phyloP scores from a whole-genome alignment of 2,329 filamentous ascomycete species.

The Pleoardoris graminearum region DNA sequence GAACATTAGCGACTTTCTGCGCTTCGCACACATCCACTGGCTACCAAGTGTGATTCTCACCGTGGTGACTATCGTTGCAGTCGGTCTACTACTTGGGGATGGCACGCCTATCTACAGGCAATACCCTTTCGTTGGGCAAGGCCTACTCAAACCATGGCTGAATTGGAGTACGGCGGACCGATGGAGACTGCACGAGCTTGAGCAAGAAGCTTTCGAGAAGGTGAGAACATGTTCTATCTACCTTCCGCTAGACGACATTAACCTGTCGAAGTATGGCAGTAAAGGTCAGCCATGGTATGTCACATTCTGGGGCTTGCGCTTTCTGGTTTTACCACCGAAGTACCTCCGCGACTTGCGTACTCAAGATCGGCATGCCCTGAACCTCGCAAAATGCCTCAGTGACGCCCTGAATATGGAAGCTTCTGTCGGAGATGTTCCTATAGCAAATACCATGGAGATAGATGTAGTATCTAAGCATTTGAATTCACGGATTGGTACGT shows the following conservation, averaged over 20 bases:
- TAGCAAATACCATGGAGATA: slow-evolving; percentile 9
- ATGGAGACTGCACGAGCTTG: slow-evolving; percentile 7
- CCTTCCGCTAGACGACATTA: background rate
- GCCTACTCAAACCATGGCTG: slow-evolving; percentile 5
- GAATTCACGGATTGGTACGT: slow-evolving; percentile 6
- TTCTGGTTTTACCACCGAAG: slow-evolving; percentile 5
- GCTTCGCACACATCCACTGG: no score
- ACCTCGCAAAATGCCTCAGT: slow-evolving; percentile 8
- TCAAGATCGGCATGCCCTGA: background rate
- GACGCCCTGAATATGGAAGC: slow-evolving; percentile 12
- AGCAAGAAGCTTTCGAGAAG: slow-evolving; percentile 1
- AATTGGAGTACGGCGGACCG: slow-evolving; percentile 6
- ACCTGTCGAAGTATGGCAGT: slow-evolving; percentile 3
- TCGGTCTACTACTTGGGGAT: background rate
- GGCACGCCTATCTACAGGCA: background rate
- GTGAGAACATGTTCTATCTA: background rate
- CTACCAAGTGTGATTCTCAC: background rate
- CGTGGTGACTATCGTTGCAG: background rate
- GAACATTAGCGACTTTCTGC: no score
- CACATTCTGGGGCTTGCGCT: slow-evolving; percentile 5
- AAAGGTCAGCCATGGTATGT: slow-evolving; percentile 4
- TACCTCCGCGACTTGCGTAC: slow-evolving; percentile 5
- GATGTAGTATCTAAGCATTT: slow-evolving; percentile 11
- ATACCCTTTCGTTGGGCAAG: slow-evolving; percentile 4
- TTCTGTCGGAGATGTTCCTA: slow-evolving; percentile 10